Conservation (phyloP, 352 stramenopile genomes). For the Globisporangium nodosum region DNA sequence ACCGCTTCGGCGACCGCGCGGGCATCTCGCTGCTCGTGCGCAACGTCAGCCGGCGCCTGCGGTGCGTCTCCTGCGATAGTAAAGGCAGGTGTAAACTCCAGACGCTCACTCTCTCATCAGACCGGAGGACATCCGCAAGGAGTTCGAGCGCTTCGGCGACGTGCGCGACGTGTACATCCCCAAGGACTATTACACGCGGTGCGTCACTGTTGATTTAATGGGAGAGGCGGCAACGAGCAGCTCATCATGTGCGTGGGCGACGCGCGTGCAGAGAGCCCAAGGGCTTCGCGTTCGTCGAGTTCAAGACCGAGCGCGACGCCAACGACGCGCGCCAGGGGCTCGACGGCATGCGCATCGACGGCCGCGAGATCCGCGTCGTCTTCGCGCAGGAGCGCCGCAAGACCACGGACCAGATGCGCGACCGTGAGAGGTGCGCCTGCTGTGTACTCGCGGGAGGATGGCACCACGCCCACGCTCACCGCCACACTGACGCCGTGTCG, state of each 20-base stretch:
- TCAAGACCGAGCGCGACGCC: constrained; percentile 89
- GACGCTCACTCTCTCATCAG: constrained; percentile 21
- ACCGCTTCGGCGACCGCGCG: constrained; percentile 35
- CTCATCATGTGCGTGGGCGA: too few relatives aligned
- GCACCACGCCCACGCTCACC: too few relatives aligned
- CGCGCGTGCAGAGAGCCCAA: constrained; percentile 74
- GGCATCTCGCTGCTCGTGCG: constrained; percentile 92
- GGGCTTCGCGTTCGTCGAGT: constrained; percentile 95
- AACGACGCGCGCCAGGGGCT: constrained; percentile 88
- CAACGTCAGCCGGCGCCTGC: constrained; percentile 89
- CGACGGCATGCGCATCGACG: constrained; percentile 90
- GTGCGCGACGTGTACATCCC: constrained; percentile 96
- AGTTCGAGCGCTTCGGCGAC: constrained; percentile 92
- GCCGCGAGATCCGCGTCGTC: constrained; percentile 91
- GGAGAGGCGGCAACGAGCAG: too few relatives aligned
- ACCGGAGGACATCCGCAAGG: constrained; percentile 87
- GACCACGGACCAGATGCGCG: constrained; percentile 93
- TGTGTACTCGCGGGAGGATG: background rate
- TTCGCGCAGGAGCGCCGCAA: constrained; percentile 96
- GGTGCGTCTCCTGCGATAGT: constrained; percentile 27
- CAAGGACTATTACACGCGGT: constrained; percentile 91
- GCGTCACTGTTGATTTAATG: constrained; percentile 8
- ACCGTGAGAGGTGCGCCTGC: constrained; percentile 56
- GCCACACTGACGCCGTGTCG: background rate
- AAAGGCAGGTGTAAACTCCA: background rate